A percentile compares a stretch with the other conserved stretches of the same genome.
Evolutionary conservation across 352 stramenopile species (phyloP).

Genomic region (Pythium sp.): DNA sequence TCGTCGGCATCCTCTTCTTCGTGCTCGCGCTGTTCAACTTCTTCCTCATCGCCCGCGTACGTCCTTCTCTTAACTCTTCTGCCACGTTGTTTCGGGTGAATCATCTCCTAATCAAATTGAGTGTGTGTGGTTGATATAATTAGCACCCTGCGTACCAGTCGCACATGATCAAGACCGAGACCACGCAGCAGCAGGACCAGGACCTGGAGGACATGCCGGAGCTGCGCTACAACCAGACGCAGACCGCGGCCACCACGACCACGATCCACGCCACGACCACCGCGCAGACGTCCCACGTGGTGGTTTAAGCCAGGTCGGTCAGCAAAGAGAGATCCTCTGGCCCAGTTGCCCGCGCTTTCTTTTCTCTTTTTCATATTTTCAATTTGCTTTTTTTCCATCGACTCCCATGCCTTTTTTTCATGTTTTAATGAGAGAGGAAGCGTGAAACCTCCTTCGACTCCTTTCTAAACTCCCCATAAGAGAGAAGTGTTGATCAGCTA

Average conservation of each 20-base stretch:
- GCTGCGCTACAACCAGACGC: slow-evolving; percentile 74
- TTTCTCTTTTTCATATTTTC: slow-evolving; percentile 3
- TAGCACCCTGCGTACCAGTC: slow-evolving; percentile 80
- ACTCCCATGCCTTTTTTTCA: background rate
- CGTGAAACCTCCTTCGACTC: background rate
- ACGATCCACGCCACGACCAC: slow-evolving; percentile 22
- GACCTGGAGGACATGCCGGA: slow-evolving; percentile 76
- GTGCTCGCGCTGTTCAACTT: slow-evolving; percentile 82
- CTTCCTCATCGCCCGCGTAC: slow-evolving; percentile 82
- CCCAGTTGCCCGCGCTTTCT: background rate
- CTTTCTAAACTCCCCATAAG: background rate
- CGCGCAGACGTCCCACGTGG: slow-evolving; percentile 54
- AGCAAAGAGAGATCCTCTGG: background rate
- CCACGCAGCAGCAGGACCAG: slow-evolving; percentile 49
- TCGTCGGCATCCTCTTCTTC: slow-evolving; percentile 75
- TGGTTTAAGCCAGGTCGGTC: slow-evolving; percentile 32
- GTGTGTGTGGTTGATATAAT: slow-evolving; percentile 7
- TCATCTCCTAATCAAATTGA: background rate
- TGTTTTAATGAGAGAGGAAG: background rate
- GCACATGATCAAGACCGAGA: slow-evolving; percentile 63
- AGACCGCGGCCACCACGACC: slow-evolving; percentile 19
- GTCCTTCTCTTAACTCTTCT: slow-evolving; percentile 3
- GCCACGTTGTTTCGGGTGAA: background rate
- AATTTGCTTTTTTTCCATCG: background rate
- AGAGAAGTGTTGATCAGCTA: background rate